Evolutionary conservation across 1,284 basidiomycete genomes (phyloP), one percentile per base, ranked within the genome.

Genomic region (Ceratobasidium theobromae): DNA sequence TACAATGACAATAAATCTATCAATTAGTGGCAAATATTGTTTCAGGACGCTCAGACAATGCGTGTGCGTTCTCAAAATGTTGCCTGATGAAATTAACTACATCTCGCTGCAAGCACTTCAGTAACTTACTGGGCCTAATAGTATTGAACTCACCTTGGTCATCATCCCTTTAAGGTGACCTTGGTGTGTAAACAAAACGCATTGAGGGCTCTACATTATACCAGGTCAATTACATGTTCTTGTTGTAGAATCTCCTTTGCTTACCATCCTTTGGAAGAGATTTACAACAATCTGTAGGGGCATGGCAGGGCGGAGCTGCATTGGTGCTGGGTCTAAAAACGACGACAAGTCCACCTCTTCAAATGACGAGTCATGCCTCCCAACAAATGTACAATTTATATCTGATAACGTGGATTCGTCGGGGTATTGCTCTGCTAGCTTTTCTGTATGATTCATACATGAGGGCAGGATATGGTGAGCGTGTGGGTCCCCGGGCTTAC

Each of bases 201-300:
- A 85, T 14, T 84, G 82, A 14, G 88, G 72, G 71, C 86, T 88
- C 87, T 89, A 70, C 11, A 23, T 4, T 3, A 21, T 38, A 45
- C 33, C 16, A 41, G 11, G 38, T 53, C 43, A 16, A 28, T 69
- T 18, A 70, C 30, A 18, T 4, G 12, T 46, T 64, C 21, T n/a
- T 32, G n/a, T 30, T 33, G 5, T 43, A 38, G 35, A 60, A 16
- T 21, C 43, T 5, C 21, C 27, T 58, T 25, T 8, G 74, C 82
- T 53, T 66, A 86, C 87, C 74, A 89, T 75, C 76, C 84, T 87
- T 74, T 88, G 86, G 77, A 89, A 88, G 81, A 86, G 86, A 71
- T 79, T 82, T 32, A 88, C 85, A 8, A 89, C 85, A 16, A 87
- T 76, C 71, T 89, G 86, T 70, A 86, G 80, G 2, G 87, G 86